Conservation (phyloP, 106 monocot genomes). For the Allium cepa region DNA sequence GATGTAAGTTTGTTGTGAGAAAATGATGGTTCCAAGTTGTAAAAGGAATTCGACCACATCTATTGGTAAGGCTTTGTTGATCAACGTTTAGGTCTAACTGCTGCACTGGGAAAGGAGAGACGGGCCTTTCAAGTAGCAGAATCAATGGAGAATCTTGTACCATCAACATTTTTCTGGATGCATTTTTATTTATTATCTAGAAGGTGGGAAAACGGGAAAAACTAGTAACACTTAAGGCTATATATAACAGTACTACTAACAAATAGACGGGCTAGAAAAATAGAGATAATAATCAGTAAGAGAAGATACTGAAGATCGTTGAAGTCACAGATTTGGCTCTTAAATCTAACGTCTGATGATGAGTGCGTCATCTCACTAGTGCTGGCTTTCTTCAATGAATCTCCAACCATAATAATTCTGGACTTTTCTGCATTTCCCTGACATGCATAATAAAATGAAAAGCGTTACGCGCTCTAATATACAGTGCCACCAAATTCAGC, state of each 20-base stretch:
- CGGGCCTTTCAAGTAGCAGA: conserved; percentile 84
- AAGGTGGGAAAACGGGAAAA: no score
- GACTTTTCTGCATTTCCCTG: conserved; percentile 94
- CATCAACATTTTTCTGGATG: conserved; percentile 44
- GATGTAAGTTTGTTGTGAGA: conserved; percentile 28
- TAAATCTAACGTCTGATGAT: conserved; percentile 25
- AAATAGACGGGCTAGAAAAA: neutral
- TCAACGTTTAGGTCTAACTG: conserved; percentile 46
- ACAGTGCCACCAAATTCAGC: neutral
- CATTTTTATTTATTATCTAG: no score
- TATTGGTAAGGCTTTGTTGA: conserved; percentile 59
- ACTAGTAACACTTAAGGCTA: no score
- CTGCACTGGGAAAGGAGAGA: conserved; percentile 72
- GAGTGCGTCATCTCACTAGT: neutral
- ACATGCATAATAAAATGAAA: neutral
- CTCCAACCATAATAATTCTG: conserved; percentile 90
- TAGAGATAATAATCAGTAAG: neutral
- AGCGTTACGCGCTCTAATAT: neutral
- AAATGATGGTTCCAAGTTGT: conserved; percentile 61
- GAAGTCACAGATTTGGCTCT: conserved; percentile 43
- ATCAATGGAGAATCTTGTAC: conserved; percentile 39
- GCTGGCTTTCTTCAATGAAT: conserved; percentile 67
- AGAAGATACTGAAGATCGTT: conserved; percentile 51
- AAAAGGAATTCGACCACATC: conserved; percentile 48
- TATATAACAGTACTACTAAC: no score